Evolutionary conservation across 768 basidiomycete genomes (phyloP).

Genomic region (Suillus subaureus): DNA sequence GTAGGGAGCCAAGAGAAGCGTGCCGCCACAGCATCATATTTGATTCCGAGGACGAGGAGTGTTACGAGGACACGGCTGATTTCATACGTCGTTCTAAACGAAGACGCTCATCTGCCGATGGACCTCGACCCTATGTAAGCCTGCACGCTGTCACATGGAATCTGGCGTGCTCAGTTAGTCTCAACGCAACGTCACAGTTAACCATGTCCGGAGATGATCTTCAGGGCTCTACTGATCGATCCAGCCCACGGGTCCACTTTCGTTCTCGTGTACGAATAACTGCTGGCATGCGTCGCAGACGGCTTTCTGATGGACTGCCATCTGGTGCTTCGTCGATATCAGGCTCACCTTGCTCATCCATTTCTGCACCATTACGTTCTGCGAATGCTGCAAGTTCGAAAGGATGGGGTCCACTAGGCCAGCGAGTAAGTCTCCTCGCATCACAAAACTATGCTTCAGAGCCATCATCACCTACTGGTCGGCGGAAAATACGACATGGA

Average conservation of each 20-base stretch:
- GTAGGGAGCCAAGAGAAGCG: background rate
- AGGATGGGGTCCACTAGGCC: conserved; percentile 64
- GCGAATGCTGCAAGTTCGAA: conserved; percentile 50
- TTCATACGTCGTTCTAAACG: conserved; percentile 1
- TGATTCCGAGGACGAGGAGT: conserved; percentile 20
- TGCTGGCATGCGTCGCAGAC: conserved; percentile 59
- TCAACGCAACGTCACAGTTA: background rate
- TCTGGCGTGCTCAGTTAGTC: conserved; percentile 3
- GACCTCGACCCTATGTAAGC: conserved; percentile 4
- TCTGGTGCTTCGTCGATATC: conserved; percentile 46
- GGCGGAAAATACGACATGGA: conserved; percentile 15
- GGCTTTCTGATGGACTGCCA: conserved; percentile 25
- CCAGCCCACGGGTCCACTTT: conserved; percentile 55
- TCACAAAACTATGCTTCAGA: conserved; percentile 14
- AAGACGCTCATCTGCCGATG: background rate
- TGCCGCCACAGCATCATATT: conserved; percentile 10
- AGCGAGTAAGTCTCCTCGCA: conserved; percentile 45
- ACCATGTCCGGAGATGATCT: conserved; percentile 1
- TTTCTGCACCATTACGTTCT: conserved; percentile 77
- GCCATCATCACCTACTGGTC: conserved; percentile 16
- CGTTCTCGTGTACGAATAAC: conserved; percentile 78
- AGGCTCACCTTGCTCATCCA: conserved; percentile 75
- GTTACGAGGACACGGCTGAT: conserved; percentile 11
- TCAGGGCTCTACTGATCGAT: conserved; percentile 13
- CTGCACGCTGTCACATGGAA: background rate